Conservation (phyloP, 148 eudicot species). For the Rhododendron simsii region DNA sequence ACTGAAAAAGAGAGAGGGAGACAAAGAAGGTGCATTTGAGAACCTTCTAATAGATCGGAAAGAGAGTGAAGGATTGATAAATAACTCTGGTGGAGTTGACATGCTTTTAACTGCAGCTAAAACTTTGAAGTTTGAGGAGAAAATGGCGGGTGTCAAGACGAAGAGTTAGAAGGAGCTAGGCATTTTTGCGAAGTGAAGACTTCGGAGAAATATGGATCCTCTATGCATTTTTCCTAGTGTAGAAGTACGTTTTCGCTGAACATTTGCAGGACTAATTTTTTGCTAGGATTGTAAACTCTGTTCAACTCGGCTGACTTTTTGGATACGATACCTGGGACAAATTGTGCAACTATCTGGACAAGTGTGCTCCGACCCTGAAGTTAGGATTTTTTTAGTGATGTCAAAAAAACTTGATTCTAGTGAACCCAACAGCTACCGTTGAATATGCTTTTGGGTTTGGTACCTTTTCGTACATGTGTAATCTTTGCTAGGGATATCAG, state of each 20-base stretch:
- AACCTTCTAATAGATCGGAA: constrained; percentile 14
- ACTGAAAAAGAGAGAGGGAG: constrained; percentile 23
- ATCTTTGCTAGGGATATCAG: not conserved
- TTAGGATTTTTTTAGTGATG: not conserved
- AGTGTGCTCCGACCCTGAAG: not conserved
- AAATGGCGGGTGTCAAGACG: constrained; percentile 17
- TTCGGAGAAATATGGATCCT: not conserved
- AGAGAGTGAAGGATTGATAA: constrained; percentile 20
- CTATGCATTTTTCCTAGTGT: not conserved
- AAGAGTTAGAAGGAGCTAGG: not conserved
- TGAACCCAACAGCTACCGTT: constrained; percentile 2
- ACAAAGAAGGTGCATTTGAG: constrained; percentile 10
- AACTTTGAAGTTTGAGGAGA: constrained; percentile 54
- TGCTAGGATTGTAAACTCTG: not conserved
- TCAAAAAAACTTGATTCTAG: not conserved
- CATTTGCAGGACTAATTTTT: not conserved
- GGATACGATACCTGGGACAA: not conserved
- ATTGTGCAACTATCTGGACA: not conserved
- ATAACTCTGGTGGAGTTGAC: constrained; percentile 65
- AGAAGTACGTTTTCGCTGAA: not conserved
- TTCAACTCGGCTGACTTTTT: not conserved
- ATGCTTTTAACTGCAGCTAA: constrained; percentile 83
- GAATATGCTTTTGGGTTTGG: not conserved
- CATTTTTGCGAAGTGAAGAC: not conserved
- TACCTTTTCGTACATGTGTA: not conserved